These are phyloP conservation scores for Steccherinum ochraceum DNA, from an alignment of 768 basidiomycete species.

Conservation along the genomic window DNA sequence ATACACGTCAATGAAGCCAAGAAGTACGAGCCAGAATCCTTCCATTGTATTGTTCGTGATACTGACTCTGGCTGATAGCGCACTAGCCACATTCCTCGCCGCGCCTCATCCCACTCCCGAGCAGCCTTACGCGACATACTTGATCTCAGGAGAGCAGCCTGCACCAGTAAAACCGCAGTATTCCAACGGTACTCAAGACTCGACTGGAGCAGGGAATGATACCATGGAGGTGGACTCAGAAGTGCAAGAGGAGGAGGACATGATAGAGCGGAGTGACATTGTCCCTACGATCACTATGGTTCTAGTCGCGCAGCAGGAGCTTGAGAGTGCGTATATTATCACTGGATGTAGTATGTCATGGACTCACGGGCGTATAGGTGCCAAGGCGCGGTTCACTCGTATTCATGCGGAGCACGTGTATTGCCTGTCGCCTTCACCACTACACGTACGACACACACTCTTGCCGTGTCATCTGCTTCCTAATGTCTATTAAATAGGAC, in stretches of 20 bases:
- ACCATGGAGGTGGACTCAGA: constrained; percentile 35
- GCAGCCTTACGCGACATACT: constrained; percentile 58
- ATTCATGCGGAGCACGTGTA: constrained; percentile 62
- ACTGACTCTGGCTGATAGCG: constrained; percentile 33
- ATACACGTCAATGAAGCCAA: constrained; percentile 78
- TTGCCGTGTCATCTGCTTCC: not conserved
- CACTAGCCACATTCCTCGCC: constrained; percentile 53
- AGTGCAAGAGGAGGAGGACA: constrained; percentile 26
- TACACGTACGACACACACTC: constrained; percentile 41
- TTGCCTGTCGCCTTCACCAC: constrained; percentile 58
- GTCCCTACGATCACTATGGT: constrained; percentile 43
- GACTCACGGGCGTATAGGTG: constrained; percentile 36
- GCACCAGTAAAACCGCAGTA: constrained; percentile 1
- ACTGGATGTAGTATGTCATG: not conserved
- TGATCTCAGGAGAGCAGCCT: constrained; percentile 52
- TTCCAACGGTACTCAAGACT: not conserved
- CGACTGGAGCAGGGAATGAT: constrained; percentile 8
- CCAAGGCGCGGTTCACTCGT: constrained; percentile 44
- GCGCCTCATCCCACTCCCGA: constrained; percentile 35
- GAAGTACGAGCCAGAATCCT: constrained; percentile 61
- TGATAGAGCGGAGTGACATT: constrained; percentile 23
- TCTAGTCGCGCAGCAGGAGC: constrained; percentile 55
- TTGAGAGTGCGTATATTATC: constrained; percentile 49
- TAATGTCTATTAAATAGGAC: constrained; percentile 28
- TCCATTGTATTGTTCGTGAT: not conserved